Evolutionary conservation across 148 eudicot genomes (phyloP), one percentile per base, ranked within the genome.

Genomic region (Polygonum aviculare): DNA sequence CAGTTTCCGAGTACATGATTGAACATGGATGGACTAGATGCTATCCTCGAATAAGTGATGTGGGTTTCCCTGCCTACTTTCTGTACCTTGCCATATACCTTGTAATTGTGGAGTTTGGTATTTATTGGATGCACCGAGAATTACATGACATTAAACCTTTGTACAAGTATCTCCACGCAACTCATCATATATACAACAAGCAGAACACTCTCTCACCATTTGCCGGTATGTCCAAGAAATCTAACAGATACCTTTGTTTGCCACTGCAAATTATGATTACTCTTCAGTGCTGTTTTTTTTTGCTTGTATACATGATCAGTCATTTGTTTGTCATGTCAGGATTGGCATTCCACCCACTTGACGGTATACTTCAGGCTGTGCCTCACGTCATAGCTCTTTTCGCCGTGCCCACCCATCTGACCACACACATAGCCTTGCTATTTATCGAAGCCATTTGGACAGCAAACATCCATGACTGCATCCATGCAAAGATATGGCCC

Each of bases 181-280:
- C 90, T 1, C 98, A 95, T 85, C 98, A 95, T 80, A 95, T 95
- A 62, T 95, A 92, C 87, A 95, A 95, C 90, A 95, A 95, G 83
- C 91, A 95, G 74, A 90, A 89, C 73, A 95, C 98, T 47, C 98
- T 95, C 54, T 95, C 98, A 31, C 98, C 98, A 2, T 95, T 95
- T 82, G 98, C 98, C 39, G 98, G 98, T 93, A 78, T 79, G 84
- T 74, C 72, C 51, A 7, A 50, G 7, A 52, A n/a, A 18, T 52
- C 7, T 52, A 7, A 21, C 18, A 52, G 21, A 52, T 52, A 16
- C 7, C 44, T 7, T 40, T 40, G 44, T 40, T 40, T 2, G 44
- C 7, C 44, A 5, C 44, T 40, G 44, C 7, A 7, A 4, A 40
- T 40, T 40, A 40, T 40, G 7, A 40, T 2, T 40, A 40, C 44